Percentiles rank a stretch among this genome's conserved stretches.
These are phyloP conservation scores for Penicillium sclerotigenum DNA, from an alignment of 2,329 filamentous ascomycete genomes.

Conservation along the genomic window DNA sequence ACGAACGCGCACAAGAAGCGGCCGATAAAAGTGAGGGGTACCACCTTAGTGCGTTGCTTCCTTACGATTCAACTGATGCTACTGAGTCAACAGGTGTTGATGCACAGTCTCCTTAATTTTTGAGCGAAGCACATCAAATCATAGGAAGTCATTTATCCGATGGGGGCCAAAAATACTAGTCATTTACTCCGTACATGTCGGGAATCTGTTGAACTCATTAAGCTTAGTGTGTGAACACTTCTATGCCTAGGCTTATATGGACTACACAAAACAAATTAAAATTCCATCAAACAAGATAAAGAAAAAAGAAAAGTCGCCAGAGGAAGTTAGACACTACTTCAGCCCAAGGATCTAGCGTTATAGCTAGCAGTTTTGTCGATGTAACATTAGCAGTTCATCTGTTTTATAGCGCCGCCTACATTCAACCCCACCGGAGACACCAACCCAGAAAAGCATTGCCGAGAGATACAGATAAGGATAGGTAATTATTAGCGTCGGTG, in stretches of 20 bases:
- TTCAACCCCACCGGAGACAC: too few relatives aligned
- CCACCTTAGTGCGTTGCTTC: not conserved
- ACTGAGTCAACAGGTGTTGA: not conserved
- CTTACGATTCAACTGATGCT: not conserved
- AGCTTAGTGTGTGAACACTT: not conserved
- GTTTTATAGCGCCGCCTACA: too few relatives aligned
- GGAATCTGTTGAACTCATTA: not conserved
- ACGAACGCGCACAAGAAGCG: not conserved
- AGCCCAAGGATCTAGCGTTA: not conserved
- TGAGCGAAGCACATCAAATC: not conserved
- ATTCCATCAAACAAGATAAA: not conserved
- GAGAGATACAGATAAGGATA: too few relatives aligned
- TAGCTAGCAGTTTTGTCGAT: not conserved
- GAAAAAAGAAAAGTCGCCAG: not conserved
- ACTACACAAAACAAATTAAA: not conserved
- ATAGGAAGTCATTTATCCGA: not conserved
- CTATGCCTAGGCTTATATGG: not conserved
- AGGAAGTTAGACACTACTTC: not conserved
- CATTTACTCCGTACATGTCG: not conserved
- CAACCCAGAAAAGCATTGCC: too few relatives aligned
- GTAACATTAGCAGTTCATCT: not conserved
- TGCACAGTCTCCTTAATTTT: not conserved
- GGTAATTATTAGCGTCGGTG: too few relatives aligned
- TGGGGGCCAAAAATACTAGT: not conserved
- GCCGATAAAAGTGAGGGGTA: not conserved